A percentile compares a stretch with the other conserved stretches of the same genome.
Evolutionary conservation across 169 alveolate species (phyloP).

Genomic region (Babesia divergens): DNA sequence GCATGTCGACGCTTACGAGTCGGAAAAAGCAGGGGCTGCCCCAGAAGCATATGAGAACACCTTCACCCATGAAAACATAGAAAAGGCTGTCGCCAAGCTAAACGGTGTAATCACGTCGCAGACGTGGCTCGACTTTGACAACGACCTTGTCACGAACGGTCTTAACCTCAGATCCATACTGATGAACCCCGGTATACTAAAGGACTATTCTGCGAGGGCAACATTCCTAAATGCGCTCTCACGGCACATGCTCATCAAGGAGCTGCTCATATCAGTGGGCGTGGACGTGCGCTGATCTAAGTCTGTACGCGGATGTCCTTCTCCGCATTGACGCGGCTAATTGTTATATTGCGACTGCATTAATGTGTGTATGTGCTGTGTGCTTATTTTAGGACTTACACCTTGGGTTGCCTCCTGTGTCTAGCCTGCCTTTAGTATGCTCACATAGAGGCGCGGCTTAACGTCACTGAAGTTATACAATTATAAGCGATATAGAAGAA

Average conservation of each 20-base stretch:
- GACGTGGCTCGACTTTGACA: slow-evolving; percentile 60
- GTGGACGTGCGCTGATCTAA: slow-evolving; percentile 29
- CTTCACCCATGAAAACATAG: slow-evolving; percentile 17
- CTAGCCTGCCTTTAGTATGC: too few relatives aligned
- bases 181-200: slow-evolving; percentile 35
- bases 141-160: slow-evolving; percentile 41
- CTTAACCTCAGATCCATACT: slow-evolving; percentile 40
- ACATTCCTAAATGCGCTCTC: slow-evolving; percentile 37
- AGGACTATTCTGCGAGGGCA: slow-evolving; percentile 30
- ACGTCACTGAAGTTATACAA: too few relatives aligned
- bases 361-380: too few relatives aligned
- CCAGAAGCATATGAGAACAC: slow-evolving; percentile 1
- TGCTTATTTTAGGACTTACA: too few relatives aligned
- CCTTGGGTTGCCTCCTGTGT: too few relatives aligned
- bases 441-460: too few relatives aligned
- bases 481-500: too few relatives aligned
- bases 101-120: slow-evolving; percentile 28
- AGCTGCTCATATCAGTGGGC: slow-evolving; percentile 42
- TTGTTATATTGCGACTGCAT: too few relatives aligned
- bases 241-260: slow-evolving; percentile 29
- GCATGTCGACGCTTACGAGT: slow-evolving; percentile 72
- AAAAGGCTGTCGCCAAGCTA: slow-evolving; percentile 34
- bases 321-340: background rate
- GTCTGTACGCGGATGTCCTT: background rate
- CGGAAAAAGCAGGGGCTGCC: slow-evolving; percentile 18